Evolutionary conservation across 2,329 filamentous ascomycete species (phyloP), one percentile per base, ranked within the genome.

Genomic region (Aspergillus sp.): DNA sequence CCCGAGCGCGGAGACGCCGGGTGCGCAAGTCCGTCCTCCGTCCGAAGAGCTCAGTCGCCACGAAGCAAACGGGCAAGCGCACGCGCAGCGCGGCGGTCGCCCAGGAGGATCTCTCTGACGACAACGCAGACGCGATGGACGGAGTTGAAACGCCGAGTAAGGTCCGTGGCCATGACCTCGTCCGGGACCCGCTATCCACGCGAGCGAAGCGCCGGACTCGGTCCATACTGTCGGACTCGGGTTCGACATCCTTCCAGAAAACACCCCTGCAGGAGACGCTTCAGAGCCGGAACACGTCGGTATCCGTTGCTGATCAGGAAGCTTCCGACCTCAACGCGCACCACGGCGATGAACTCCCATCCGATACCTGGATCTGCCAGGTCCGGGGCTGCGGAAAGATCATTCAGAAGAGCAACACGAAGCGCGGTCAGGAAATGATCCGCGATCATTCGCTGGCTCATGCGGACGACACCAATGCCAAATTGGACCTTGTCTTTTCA

Each of bases 21-120:
- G 66, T 68, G 31, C 68, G 69, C 49, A 77, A 76, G 59, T 78
- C 75, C 2, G 71, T 78, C 3, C 65, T 78, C 11, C 73, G 75
- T 5, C 75, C 75, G 1, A 76, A 74, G 48, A 67, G 63, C 48
- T 64, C 68, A 3, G 58, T 71, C 16, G 75, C 75, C 10, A 65
- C 66, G 2, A 75, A 74, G 53, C 63, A 70, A 41, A 71, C 69
- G 19, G 72, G 73, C 36, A 76, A 76, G 57, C 70, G 73, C 36
- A 72, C 72, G 19, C 64, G 72, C 48, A 70, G 68, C 44, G 54
- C 60, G 38, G 60, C 56, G 14, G 53, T 56, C 23, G 55, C 63
- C 31, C 62, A 63, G 20, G 53, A 63, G 41, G 54, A 56, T 29
- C 49, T 58, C 11, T 64, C 64, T 1, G 67, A 72, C 25, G 67